These are phyloP conservation scores for Phytomonas sp. DNA, from an alignment of 208 protist genomes.

Conservation along the genomic window DNA sequence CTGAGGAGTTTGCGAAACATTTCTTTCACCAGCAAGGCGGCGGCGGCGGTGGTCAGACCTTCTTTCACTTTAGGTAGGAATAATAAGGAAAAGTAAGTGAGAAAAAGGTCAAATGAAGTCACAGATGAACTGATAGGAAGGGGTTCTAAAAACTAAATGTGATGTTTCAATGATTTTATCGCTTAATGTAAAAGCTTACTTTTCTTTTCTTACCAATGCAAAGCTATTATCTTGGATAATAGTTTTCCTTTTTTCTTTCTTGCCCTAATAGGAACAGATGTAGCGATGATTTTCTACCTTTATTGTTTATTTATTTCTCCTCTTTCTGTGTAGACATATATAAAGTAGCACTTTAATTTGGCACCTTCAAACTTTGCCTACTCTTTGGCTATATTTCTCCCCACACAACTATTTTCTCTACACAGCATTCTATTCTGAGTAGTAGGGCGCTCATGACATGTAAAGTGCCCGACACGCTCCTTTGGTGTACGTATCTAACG, in stretches of 20 bases:
- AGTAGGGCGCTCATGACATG: neutral
- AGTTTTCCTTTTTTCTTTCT: neutral
- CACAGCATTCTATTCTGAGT: neutral
- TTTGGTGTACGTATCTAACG: neutral
- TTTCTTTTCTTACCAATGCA: neutral
- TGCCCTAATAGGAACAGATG: neutral
- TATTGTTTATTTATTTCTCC: neutral
- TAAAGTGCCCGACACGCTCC: neutral
- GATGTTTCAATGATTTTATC: neutral
- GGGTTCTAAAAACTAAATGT: neutral
- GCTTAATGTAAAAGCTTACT: neutral
- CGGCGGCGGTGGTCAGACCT: constrained; percentile 37
- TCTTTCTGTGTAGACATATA: neutral
- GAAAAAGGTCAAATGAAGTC: neutral
- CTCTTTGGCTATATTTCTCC: neutral
- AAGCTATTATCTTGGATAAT: neutral
- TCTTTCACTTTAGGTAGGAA: constrained; percentile 28
- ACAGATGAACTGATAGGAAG: neutral
- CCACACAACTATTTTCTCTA: neutral
- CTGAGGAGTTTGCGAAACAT: constrained; percentile 17
- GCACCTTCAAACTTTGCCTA: neutral
- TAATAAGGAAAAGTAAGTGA: neutral
- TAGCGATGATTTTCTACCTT: neutral
- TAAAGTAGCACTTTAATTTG: neutral
- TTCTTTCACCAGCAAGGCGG: constrained; percentile 19